Percentiles rank a stretch among this genome's conserved stretches.
Evolutionary conservation across 208 protist genomes (phyloP).

Genomic region (Acanthamoeba culbertsoni): DNA sequence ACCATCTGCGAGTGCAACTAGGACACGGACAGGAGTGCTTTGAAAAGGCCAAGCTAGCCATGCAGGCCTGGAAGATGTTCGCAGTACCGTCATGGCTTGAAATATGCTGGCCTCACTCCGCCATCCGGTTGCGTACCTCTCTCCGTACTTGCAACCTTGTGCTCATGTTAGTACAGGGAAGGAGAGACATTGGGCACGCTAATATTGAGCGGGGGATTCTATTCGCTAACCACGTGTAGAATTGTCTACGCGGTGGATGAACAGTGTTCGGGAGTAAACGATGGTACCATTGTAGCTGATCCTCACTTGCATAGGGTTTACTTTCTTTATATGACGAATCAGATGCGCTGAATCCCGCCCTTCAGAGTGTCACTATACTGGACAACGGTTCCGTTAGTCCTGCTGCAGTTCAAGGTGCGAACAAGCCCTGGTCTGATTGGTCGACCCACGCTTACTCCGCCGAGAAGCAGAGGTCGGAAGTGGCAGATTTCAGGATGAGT

Average conservation of each 20-base stretch:
- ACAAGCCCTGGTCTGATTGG: neutral
- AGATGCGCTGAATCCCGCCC: neutral
- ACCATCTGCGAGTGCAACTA: neutral
- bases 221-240: neutral
- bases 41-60: neutral
- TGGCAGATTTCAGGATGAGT: neutral
- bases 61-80: constrained; percentile 41
- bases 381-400: too few relatives aligned
- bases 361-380: neutral
- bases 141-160: neutral
- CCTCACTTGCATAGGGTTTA: too few relatives aligned
- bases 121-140: neutral
- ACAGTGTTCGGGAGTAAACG: neutral
- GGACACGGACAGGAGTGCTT: neutral
- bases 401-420: neutral
- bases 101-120: neutral
- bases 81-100: constrained; percentile 5
- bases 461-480: too few relatives aligned
- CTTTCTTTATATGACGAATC: too few relatives aligned
- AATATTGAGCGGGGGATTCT: constrained; percentile 26
- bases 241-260: constrained; percentile 34
- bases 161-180: neutral
- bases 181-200: constrained; percentile 24
- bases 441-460: too few relatives aligned
- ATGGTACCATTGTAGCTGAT: too few relatives aligned